Evolutionary conservation across 2,329 filamentous ascomycete species (phyloP).

Genomic region (Botrytis elliptica): DNA sequence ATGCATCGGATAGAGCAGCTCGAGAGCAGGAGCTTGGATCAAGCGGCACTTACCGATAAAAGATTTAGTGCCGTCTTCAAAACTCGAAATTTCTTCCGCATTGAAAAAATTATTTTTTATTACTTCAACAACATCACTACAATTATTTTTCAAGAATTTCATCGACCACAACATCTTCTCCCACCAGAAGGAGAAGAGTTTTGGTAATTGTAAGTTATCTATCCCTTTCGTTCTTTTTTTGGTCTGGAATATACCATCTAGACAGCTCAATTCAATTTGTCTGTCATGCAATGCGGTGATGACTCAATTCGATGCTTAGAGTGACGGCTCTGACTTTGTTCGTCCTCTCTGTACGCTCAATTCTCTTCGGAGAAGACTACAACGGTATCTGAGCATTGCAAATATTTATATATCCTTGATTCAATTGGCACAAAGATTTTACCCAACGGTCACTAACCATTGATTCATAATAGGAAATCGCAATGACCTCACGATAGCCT

Average conservation of each 20-base stretch:
- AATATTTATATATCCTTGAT: conserved; percentile 30
- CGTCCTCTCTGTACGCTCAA: conserved; percentile 62
- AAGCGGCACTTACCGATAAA: neutral
- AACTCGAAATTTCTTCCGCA: neutral
- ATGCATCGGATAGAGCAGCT: neutral
- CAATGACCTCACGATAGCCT: conserved; percentile 34
- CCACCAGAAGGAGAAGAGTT: conserved; percentile 14
- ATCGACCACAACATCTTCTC: conserved; percentile 23
- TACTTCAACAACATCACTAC: neutral
- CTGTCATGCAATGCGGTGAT: conserved; percentile 51
- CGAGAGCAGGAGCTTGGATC: neutral
- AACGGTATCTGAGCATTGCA: conserved; percentile 86
- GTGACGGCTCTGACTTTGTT: conserved; percentile 45
- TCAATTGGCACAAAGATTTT: neutral
- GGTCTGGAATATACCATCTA: neutral
- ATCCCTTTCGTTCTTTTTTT: neutral
- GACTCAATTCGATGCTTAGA: conserved; percentile 61
- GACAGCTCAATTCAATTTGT: neutral
- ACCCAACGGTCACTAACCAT: conserved; percentile 17
- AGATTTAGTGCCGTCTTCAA: neutral
- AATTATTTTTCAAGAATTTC: neutral
- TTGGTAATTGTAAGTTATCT: conserved; percentile 26
- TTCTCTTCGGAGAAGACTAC: conserved; percentile 72
- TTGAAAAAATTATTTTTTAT: neutral
- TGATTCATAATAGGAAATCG: conserved; percentile 25